A percentile compares a stretch with the other conserved stretches of the same genome.
phyloP scores from a whole-genome alignment of 257 asterid species.

The Primulina eburnea region DNA sequence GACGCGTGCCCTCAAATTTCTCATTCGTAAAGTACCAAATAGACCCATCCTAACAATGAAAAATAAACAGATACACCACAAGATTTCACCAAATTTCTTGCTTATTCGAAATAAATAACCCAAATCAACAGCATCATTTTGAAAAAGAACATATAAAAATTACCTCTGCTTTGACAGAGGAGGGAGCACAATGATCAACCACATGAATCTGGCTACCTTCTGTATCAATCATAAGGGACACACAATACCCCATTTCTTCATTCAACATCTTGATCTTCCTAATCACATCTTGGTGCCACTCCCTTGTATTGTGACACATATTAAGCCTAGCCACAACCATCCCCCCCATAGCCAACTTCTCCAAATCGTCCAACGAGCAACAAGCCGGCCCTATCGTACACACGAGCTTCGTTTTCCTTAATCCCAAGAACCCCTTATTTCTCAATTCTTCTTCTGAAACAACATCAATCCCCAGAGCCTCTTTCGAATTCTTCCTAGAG shows the following conservation, averaged over 20 bases:
- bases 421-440: slow-evolving; percentile 72
- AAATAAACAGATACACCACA: slow-evolving; percentile 11
- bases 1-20: slow-evolving; percentile 65
- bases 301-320: slow-evolving; percentile 75
- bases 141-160: background rate
- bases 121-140: background rate
- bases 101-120: background rate
- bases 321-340: slow-evolving; percentile 90
- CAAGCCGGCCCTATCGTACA: slow-evolving; percentile 90
- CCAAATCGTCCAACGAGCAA: slow-evolving; percentile 58
- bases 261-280: slow-evolving; percentile 70
- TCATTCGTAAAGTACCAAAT: slow-evolving; percentile 73
- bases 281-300: slow-evolving; percentile 74
- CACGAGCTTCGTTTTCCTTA: slow-evolving; percentile 85
- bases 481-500: slow-evolving; percentile 28
- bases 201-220: slow-evolving; percentile 77
- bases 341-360: slow-evolving; percentile 70
- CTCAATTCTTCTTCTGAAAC: slow-evolving; percentile 67
- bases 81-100: background rate
- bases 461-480: slow-evolving; percentile 53
- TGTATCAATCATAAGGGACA: slow-evolving; percentile 82
- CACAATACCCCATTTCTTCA: slow-evolving; percentile 65
- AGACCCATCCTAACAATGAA: slow-evolving; percentile 59
- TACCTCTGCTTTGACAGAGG: slow-evolving; percentile 89
- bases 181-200: slow-evolving; percentile 78